These are phyloP conservation scores for Cladosporium sp. DNA, from an alignment of 2,329 filamentous ascomycete genomes.

Conservation along the genomic window DNA sequence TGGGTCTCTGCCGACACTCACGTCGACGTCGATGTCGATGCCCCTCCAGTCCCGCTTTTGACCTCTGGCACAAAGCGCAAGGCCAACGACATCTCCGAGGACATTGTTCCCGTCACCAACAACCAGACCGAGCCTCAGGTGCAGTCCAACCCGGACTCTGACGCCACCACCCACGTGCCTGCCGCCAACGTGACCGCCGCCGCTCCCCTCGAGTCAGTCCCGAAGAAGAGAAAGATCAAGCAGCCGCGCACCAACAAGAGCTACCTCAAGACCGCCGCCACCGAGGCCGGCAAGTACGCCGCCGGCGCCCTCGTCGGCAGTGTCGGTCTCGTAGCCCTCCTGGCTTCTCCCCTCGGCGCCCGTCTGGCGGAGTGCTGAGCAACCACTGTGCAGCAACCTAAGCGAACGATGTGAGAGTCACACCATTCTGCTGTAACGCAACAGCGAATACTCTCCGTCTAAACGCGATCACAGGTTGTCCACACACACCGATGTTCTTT, in stretches of 20 bases:
- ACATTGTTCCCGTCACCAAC: not conserved
- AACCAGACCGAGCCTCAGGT: constrained; percentile 5
- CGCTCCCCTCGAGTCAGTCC: not conserved
- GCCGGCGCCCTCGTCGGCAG: constrained; percentile 21
- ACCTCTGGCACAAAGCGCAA: constrained; percentile 23
- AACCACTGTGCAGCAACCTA: too few species aligned
- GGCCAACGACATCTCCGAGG: constrained; percentile 18
- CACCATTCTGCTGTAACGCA: too few species aligned
- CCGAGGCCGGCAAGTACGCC: constrained; percentile 17
- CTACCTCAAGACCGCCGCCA: constrained; percentile 12
- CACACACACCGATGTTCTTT: too few species aligned
- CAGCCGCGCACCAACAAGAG: constrained; percentile 1
- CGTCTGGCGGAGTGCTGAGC: constrained; percentile 20
- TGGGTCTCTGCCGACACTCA: too few species aligned
- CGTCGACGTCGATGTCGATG: too few species aligned
- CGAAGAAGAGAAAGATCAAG: constrained; percentile 7
- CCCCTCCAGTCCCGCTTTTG: too few species aligned
- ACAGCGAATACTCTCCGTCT: too few species aligned
- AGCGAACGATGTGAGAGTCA: too few species aligned
- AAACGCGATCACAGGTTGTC: too few species aligned
- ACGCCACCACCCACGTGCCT: constrained; percentile 1
- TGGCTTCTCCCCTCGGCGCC: constrained; percentile 24
- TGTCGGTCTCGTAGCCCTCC: constrained; percentile 23
- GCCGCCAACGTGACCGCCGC: constrained; percentile 2
- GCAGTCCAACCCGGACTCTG: not conserved